These are phyloP conservation scores for Termitomyces sp. DNA, from an alignment of 768 basidiomycete genomes.

Conservation along the genomic window DNA sequence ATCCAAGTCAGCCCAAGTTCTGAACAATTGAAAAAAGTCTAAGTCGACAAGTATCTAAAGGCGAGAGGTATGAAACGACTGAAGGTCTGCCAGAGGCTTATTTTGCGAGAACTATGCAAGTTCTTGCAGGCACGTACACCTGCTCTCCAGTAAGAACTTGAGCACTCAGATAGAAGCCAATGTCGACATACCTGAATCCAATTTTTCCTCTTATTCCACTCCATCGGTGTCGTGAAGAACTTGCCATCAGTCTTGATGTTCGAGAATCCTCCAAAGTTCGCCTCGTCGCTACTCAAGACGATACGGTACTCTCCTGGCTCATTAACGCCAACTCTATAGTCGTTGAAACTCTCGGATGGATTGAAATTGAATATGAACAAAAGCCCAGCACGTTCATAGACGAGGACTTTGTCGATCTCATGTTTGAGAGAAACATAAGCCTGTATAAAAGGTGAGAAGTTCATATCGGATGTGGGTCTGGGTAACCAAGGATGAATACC, in stretches of 20 bases:
- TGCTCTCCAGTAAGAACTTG: slow-evolving; percentile 20
- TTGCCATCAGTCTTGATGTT: slow-evolving; percentile 62
- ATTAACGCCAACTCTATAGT: slow-evolving; percentile 92
- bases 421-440: slow-evolving; percentile 94
- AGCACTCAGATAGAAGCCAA: neutral
- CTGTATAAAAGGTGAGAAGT: slow-evolving; percentile 30
- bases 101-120: slow-evolving; percentile 62
- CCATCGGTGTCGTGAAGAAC: slow-evolving; percentile 80
- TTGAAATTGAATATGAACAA: slow-evolving; percentile 98
- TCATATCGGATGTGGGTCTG: neutral
- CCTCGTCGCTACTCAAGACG: slow-evolving; percentile 82
- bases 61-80: neutral
- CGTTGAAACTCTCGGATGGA: slow-evolving; percentile 83
- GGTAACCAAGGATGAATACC: slow-evolving; percentile 30
- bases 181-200: slow-evolving; percentile 66
- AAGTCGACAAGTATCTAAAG: neutral
- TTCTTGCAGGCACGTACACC: slow-evolving; percentile 72
- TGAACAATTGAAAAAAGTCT: too few species aligned
- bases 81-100: slow-evolving; percentile 5
- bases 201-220: slow-evolving; percentile 93
- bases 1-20: neutral
- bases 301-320: slow-evolving; percentile 80
- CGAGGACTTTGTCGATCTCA: slow-evolving; percentile 89
- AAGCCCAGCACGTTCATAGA: slow-evolving; percentile 90
- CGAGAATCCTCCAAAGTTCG: slow-evolving; percentile 85